These are phyloP conservation scores for Paraphaeosphaeria sporulosa DNA, from an alignment of 2,329 filamentous ascomycete species.

Conservation along the genomic window DNA sequence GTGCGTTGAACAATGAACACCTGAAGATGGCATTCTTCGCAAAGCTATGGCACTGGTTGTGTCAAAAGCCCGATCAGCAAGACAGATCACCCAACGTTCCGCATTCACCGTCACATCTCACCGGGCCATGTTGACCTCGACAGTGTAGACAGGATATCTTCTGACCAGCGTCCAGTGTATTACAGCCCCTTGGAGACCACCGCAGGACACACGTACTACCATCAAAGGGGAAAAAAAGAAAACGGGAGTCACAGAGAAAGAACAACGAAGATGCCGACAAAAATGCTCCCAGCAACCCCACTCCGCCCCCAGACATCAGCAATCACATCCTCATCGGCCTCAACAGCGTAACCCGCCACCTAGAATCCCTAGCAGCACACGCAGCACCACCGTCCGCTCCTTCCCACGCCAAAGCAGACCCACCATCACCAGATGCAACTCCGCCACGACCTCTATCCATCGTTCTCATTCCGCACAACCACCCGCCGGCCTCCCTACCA, in stretches of 20 bases:
- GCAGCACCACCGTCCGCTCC: conserved; percentile 24
- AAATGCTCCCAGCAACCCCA: conserved; percentile 23
- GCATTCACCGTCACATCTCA: too few species aligned
- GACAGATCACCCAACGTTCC: too few species aligned
- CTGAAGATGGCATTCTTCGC: too few species aligned
- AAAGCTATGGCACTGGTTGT: too few species aligned
- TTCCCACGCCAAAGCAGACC: not conserved
- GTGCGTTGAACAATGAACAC: conserved; percentile 53
- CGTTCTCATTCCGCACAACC: conserved; percentile 44
- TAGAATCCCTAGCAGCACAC: conserved; percentile 57
- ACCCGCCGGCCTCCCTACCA: conserved; percentile 40
- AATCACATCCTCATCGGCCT: conserved; percentile 70
- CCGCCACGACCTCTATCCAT: conserved; percentile 27
- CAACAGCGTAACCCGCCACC: conserved; percentile 66
- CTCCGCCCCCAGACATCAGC: conserved; percentile 59
- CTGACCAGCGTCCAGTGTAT: conserved; percentile 57
- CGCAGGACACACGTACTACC: conserved; percentile 61
- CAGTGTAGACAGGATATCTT: not conserved
- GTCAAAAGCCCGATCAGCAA: too few species aligned
- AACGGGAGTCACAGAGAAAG: conserved; percentile 46
- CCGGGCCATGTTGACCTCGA: too few species aligned
- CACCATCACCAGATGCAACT: not conserved
- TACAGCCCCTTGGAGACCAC: conserved; percentile 70
- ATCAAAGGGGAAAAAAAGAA: conserved; percentile 68
- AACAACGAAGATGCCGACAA: conserved; percentile 3